These are phyloP conservation scores for Geranomyces michiganensis DNA, from an alignment of 192 early-diverging fungal genomes.

Conservation along the genomic window DNA sequence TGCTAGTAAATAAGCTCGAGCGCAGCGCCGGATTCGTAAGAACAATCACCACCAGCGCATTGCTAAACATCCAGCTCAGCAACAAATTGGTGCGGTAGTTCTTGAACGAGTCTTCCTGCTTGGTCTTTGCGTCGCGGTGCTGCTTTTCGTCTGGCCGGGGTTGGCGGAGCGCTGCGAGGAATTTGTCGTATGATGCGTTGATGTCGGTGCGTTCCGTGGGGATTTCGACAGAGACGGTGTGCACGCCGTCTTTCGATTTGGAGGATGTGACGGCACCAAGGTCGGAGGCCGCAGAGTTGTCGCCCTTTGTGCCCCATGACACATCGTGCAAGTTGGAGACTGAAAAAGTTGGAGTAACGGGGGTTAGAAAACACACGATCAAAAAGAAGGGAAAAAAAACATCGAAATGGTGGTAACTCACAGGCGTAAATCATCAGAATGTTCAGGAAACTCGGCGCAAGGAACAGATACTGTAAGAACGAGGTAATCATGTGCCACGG, in stretches of 20 bases:
- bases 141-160: constrained; percentile 54
- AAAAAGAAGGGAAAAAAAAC: neutral
- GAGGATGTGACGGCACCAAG: constrained; percentile 77
- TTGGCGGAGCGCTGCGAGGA: constrained; percentile 64
- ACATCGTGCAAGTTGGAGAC: constrained; percentile 94
- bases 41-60: constrained; percentile 70
- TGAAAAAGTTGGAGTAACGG: neutral
- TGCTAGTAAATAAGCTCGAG: constrained; percentile 24
- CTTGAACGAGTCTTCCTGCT: constrained; percentile 89
- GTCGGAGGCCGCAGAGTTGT: constrained; percentile 63
- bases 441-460: constrained; percentile 87
- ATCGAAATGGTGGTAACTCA: too few relatives aligned
- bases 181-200: constrained; percentile 82
- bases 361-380: too few relatives aligned
- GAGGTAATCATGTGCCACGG: constrained; percentile 91
- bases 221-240: constrained; percentile 73
- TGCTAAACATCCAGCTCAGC: constrained; percentile 85
- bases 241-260: constrained; percentile 70
- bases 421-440: constrained; percentile 90
- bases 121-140: constrained; percentile 75
- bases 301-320: constrained; percentile 96
- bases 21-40: constrained; percentile 58
- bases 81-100: constrained; percentile 83
- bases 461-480: constrained; percentile 85
- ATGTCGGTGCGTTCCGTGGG: constrained; percentile 77